Conservation (phyloP, 2,329 filamentous ascomycete genomes). For the Xylaria sp. region DNA sequence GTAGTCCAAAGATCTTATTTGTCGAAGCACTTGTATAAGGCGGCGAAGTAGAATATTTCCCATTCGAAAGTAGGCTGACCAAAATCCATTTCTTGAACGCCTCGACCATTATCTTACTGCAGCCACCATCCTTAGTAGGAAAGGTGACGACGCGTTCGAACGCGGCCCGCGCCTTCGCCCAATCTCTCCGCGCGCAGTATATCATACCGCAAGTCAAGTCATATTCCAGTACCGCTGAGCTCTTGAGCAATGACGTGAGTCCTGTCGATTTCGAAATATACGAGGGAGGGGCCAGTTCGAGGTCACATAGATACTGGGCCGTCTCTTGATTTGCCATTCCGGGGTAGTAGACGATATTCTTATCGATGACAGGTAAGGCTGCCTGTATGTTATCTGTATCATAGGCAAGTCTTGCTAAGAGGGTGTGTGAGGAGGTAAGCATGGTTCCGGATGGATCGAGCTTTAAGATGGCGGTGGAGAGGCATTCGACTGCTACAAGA, state of each 20-base stretch:
- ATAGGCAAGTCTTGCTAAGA: conserved; percentile 69
- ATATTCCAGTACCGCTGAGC: conserved; percentile 71
- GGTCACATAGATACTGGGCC: conserved; percentile 58
- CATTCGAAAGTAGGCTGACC: conserved; percentile 76
- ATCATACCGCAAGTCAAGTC: conserved; percentile 73
- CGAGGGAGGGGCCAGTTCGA: conserved; percentile 57
- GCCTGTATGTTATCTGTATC: conserved; percentile 63
- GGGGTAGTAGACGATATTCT: conserved; percentile 74
- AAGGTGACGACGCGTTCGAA: conserved; percentile 74
- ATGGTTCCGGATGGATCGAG: conserved; percentile 74
- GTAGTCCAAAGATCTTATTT: conserved; percentile 59
- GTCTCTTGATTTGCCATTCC: conserved; percentile 54
- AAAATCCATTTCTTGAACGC: conserved; percentile 94
- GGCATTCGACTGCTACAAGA: conserved; percentile 57
- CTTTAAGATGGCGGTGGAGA: conserved; percentile 67
- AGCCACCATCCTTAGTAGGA: conserved; percentile 69
- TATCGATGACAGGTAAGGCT: conserved; percentile 71
- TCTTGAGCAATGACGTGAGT: conserved; percentile 65
- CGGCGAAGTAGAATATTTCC: conserved; percentile 67
- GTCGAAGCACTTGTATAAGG: conserved; percentile 61
- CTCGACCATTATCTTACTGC: conserved; percentile 84
- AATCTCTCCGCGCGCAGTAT: conserved; percentile 70
- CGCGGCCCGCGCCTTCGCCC: conserved; percentile 70
- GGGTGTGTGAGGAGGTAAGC: conserved; percentile 72
- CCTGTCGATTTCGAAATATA: conserved; percentile 71